These are phyloP conservation scores for Fusarium anthophilum DNA, from an alignment of 2,329 filamentous ascomycete species.

Conservation along the genomic window DNA sequence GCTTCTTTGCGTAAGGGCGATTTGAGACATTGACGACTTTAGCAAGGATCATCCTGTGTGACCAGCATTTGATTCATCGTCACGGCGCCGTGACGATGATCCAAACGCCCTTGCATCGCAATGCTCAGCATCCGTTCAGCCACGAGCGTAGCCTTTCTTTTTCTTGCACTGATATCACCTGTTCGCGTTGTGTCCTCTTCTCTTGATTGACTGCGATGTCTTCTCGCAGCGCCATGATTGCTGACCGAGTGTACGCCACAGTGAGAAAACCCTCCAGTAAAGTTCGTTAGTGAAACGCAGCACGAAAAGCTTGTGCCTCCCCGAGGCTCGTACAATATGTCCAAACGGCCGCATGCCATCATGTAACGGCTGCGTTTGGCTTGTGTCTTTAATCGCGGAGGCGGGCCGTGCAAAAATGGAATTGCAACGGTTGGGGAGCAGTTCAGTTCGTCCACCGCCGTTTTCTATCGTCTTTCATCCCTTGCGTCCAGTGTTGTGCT, in stretches of 20 bases:
- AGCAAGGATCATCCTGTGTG: constrained; percentile 18
- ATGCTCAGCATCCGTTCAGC: not conserved
- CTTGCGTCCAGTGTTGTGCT: constrained; percentile 5
- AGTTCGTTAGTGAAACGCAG: not conserved
- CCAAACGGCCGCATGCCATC: not conserved
- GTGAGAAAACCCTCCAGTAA: not conserved
- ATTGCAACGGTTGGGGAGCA: not conserved
- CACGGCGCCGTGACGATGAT: not conserved
- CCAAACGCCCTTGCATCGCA: constrained; percentile 22
- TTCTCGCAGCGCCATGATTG: not conserved
- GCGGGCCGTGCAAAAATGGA: not conserved
- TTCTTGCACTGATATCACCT: not conserved
- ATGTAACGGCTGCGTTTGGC: not conserved
- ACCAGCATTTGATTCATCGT: not conserved
- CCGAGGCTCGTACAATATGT: not conserved
- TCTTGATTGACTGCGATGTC: not conserved
- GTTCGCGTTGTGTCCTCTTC: not conserved
- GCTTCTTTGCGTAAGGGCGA: constrained; percentile 23
- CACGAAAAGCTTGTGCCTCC: not conserved
- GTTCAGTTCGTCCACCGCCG: not conserved
- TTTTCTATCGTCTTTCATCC: not conserved
- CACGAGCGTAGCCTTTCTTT: not conserved
- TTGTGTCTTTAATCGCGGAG: not conserved
- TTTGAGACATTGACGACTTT: not conserved
- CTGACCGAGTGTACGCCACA: not conserved